phyloP scores from a whole-genome alignment of 2,329 filamentous ascomycete species.

The Phialophora tarda region DNA sequence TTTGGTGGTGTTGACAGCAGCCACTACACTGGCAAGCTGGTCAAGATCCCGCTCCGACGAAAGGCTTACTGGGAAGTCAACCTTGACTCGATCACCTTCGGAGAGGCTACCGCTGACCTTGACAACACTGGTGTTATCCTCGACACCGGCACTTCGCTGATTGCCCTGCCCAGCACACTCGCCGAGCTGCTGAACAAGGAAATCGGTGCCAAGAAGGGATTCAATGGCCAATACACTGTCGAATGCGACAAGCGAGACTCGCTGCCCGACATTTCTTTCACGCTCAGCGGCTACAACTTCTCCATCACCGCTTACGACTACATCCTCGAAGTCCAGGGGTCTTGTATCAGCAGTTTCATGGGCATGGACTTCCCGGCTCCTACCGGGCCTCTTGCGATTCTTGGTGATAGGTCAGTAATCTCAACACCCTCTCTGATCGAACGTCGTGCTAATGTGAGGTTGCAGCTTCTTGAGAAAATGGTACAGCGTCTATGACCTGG shows the following conservation, averaged over 20 bases:
- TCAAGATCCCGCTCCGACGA: conserved; percentile 90
- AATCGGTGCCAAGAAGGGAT: conserved; percentile 97
- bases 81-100: conserved; percentile 87
- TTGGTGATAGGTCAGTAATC: conserved; percentile 72
- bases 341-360: conserved; percentile 97
- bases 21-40: conserved; percentile 84
- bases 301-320: conserved; percentile 88
- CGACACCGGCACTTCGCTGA: conserved; percentile 97
- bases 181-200: conserved; percentile 96
- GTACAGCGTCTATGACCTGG: conserved; percentile 77
- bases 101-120: conserved; percentile 82
- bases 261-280: conserved; percentile 91
- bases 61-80: conserved; percentile 99
- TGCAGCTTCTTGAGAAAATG: conserved; percentile 60
- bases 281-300: conserved; percentile 89
- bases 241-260: conserved; percentile 83
- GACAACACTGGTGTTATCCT: conserved; percentile 96
- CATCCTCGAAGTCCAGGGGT: conserved; percentile 92
- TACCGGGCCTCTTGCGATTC: conserved; percentile 88
- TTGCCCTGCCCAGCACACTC: conserved; percentile 86
- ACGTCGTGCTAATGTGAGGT: conserved; percentile 37
- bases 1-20: conserved; percentile 87
- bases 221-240: conserved; percentile 93
- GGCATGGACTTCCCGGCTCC: conserved; percentile 90
- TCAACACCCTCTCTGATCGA: conserved; percentile 58